These are phyloP conservation scores for Pleurotus cornucopiae DNA, from an alignment of 768 basidiomycete genomes.

Conservation along the genomic window DNA sequence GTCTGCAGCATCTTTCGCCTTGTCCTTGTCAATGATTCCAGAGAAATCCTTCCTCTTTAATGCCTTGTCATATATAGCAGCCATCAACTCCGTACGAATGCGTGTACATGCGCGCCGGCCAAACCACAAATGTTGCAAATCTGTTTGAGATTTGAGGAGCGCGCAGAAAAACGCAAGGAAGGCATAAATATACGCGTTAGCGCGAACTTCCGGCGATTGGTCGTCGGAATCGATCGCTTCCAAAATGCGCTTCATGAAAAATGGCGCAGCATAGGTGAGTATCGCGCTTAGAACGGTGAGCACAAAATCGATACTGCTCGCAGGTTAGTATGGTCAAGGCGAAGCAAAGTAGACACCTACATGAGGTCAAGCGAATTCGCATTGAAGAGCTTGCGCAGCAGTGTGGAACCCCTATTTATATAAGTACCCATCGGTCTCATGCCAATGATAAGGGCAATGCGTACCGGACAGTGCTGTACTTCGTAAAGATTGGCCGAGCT, in stretches of 20 bases:
- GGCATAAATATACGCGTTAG: constrained; percentile 75
- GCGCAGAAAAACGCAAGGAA: constrained; percentile 67
- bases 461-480: constrained; percentile 37
- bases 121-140: constrained; percentile 77
- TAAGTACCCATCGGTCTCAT: not conserved
- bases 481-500: constrained; percentile 59
- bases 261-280: constrained; percentile 80
- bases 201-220: constrained; percentile 45
- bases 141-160: constrained; percentile 58
- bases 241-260: constrained; percentile 78
- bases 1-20: constrained; percentile 24
- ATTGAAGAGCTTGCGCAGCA: constrained; percentile 37
- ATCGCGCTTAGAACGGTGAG: constrained; percentile 67
- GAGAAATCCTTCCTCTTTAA: constrained; percentile 81
- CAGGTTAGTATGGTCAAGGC: too few relatives aligned
- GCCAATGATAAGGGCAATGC: constrained; percentile 6
- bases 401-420: constrained; percentile 29
- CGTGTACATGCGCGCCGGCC: constrained; percentile 72
- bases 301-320: constrained; percentile 51
- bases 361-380: constrained; percentile 45
- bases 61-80: constrained; percentile 85
- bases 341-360: constrained; percentile 18
- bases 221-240: constrained; percentile 45
- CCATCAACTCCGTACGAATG: constrained; percentile 77
- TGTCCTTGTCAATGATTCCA: constrained; percentile 58